Evolutionary conservation across 768 basidiomycete genomes (phyloP), one percentile per base, ranked within the genome.

Genomic region (Agaricus sinodeliciosus): DNA sequence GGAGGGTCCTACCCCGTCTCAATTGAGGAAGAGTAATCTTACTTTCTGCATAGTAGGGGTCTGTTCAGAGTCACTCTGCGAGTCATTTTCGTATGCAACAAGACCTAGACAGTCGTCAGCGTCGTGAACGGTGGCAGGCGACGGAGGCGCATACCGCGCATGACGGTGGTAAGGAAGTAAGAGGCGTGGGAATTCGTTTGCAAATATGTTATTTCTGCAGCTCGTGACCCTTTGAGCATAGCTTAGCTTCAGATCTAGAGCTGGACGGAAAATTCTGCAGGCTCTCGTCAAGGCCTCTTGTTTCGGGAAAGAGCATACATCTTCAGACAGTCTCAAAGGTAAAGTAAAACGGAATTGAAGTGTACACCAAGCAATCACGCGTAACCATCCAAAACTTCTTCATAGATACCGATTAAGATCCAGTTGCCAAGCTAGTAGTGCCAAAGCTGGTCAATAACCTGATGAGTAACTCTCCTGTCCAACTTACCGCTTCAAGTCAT

Each of bases 61-160:
- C 13, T 68, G 71, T 54, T 81, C 84, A 18, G 72, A 66, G 55
- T 82, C 83, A 56, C 79, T 82, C 18, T 73, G 75, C n/a, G 79
- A 79, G 58, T 83, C 84, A 49, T 80, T 82, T 58, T 74, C 80
- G 60, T 85, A 85, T 28, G 78, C 78, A 25, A 79, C 78, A 34
- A 86, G 77, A 16, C 81, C 84, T 85, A 36, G 12, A 15, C 13
- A 11, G 27, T 55, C 15, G 48, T 49, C 35, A 39, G 26, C 25
- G 18, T n/a, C 4, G 18, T 1, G 28, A 15, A 9, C 11, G 7
- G 28, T 31, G 37, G 4, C 26, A 18, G 16, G 13, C 22, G 16
- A 26, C 42, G 19, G 4, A 7, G 16, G 28, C 31, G 47, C 57
- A 53, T 44, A 65, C 65, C 63, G 44, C 64, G 60, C 63, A 65